Evolutionary conservation across 1,284 basidiomycete species (phyloP).

Genomic region (Omphalotus olearius): DNA sequence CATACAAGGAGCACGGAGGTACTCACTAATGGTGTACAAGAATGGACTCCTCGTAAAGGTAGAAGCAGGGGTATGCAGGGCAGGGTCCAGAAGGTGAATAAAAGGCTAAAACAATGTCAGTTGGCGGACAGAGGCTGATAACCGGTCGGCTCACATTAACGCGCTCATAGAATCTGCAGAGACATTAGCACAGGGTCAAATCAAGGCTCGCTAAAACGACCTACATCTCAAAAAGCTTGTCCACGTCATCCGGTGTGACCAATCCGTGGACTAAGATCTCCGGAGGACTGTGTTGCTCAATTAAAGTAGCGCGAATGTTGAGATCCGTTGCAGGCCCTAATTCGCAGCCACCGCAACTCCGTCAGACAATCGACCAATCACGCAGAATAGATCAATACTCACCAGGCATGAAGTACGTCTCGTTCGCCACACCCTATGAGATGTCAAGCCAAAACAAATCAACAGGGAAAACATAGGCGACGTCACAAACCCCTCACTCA

Average conservation of each 20-base stretch:
- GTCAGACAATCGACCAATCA: constrained; percentile 1
- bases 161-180: constrained; percentile 58
- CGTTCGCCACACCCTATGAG: constrained; percentile 68
- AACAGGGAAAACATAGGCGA: neutral
- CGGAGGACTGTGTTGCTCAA: constrained; percentile 76
- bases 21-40: constrained; percentile 77
- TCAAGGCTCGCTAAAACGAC: constrained; percentile 29
- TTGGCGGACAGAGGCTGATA: neutral
- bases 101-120: constrained; percentile 49
- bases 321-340: constrained; percentile 69
- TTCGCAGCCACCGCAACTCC: constrained; percentile 1
- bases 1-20: neutral
- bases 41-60: constrained; percentile 79
- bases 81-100: constrained; percentile 69
- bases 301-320: constrained; percentile 63
- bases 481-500: constrained; percentile 30
- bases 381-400: constrained; percentile 17
- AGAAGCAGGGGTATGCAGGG: constrained; percentile 64
- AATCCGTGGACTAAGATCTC: constrained; percentile 81
- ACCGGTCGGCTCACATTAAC: constrained; percentile 53
- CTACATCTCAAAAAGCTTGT: constrained; percentile 80
- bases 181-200: neutral
- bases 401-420: constrained; percentile 79
- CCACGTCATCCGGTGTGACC: constrained; percentile 76
- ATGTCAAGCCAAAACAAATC: constrained; percentile 1